Base-by-base conservation (phyloP, 306 rosid genomes). In the Macrotyloma uniflorum region DNA sequence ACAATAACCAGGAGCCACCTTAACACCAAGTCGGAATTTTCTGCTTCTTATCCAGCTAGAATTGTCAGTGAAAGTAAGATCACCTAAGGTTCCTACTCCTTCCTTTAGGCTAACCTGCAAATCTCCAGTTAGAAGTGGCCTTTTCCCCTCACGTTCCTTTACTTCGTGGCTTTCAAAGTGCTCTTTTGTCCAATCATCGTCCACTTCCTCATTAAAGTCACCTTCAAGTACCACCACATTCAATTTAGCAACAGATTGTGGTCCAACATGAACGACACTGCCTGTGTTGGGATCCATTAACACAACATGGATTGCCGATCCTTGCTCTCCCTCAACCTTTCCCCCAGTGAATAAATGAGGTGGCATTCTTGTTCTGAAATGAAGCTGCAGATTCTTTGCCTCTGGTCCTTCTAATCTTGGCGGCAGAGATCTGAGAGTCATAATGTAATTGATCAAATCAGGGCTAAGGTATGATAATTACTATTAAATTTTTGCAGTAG, bases 1-100 rank as follows among this genome's bases (percentile, higher is more conserved):
- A 24, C 83, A 92, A 53, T 59, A 84, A 24, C 97, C 97, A 19
- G 91, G 80, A 75, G 87, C 78, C 33, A 89, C 83, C 89, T 87
- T 91, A 78, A 89, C 68, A 23, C 98, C 98, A 13, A 93, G 94
- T 89, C 98, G 86, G 77, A 93, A 93, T 53, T 89, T 91, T 80
- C 97, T 83, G 88, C 97, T 91, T 82, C 97, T 84, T 49, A 90
- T 93, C 97, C 97, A 93, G 80, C 98, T 93, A 67, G 98, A 93
- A 82, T 93, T 93, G 85, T 93, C 98, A 0, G 98, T 93, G 83
- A 93, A 93, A 67, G 90, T 81, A 79, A 89, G 91, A 67, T 89
- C 98, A 47, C 95, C 94, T 0, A 93, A 68, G 74, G 89, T 91
- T 70, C 95, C 98, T 28, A 93, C 85, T 4, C 98, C 98, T 83